phyloP scores from a whole-genome alignment of 768 basidiomycete genomes.

The Suillus decipiens region DNA sequence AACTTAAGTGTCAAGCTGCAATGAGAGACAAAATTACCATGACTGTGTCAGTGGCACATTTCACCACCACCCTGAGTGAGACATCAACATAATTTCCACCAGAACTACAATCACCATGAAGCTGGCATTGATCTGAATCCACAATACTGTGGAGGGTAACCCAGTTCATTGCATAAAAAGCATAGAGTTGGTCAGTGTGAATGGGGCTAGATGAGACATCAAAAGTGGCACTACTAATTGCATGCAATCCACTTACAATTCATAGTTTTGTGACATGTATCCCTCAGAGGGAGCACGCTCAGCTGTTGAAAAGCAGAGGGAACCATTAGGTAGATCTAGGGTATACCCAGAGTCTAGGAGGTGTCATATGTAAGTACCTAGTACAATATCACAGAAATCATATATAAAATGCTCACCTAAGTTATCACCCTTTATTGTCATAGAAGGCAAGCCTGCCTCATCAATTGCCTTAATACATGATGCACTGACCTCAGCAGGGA shows the following conservation, averaged over 20 bases:
- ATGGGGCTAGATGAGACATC: background rate
- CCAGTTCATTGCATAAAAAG: background rate
- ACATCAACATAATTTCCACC: constrained; percentile 7
- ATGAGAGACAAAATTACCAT: background rate
- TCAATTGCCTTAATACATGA: background rate
- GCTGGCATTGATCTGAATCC: background rate
- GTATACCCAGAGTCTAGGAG: background rate
- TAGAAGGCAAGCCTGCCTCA: background rate
- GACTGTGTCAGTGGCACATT: constrained; percentile 3
- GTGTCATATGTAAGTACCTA: too few species aligned
- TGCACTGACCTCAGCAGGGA: background rate
- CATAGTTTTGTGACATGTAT: constrained; percentile 10
- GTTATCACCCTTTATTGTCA: background rate
- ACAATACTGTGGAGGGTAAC: background rate
- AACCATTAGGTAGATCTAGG: constrained; percentile 1
- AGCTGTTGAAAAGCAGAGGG: background rate
- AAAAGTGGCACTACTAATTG: background rate
- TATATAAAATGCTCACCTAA: background rate
- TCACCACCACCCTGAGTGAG: constrained; percentile 3
- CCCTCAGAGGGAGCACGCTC: background rate
- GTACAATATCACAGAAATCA: too few species aligned
- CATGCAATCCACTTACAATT: background rate
- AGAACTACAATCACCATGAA: background rate
- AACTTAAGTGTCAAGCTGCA: too few species aligned
- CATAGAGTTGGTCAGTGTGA: background rate